Percentiles rank a stretch among this genome's conserved stretches.
Evolutionary conservation across 1,284 basidiomycete species (phyloP).

Genomic region (Ganoderma meredithae): DNA sequence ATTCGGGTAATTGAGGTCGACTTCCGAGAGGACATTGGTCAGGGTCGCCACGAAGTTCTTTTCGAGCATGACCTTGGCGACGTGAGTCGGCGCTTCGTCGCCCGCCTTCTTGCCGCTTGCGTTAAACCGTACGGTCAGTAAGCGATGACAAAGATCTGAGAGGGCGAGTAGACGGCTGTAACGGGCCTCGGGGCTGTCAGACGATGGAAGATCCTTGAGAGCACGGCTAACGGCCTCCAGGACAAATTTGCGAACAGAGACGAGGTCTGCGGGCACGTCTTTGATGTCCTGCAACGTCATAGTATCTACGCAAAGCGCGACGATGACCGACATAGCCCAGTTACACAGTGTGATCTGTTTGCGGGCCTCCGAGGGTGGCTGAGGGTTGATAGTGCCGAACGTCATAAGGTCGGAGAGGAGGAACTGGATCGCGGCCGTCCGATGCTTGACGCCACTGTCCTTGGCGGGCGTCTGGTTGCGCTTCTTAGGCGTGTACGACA

Average conservation of each 20-base stretch:
- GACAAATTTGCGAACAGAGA: constrained; percentile 89
- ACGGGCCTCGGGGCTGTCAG: constrained; percentile 76
- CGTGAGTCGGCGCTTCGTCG: constrained; percentile 88
- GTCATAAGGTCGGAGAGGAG: constrained; percentile 82
- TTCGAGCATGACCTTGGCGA: constrained; percentile 98
- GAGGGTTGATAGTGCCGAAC: constrained; percentile 73
- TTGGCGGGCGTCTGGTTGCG: constrained; percentile 67
- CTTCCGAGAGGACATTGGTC: constrained; percentile 89
- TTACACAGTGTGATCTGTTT: constrained; percentile 74
- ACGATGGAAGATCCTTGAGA: constrained; percentile 81
- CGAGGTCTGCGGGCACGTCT: constrained; percentile 79
- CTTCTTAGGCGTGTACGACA: constrained; percentile 81
- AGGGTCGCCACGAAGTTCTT: constrained; percentile 94
- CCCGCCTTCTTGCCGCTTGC: constrained; percentile 64
- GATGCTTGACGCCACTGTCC: constrained; percentile 61
- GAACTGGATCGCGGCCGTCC: constrained; percentile 76
- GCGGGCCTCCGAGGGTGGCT: constrained; percentile 60
- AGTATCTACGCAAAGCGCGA: constrained; percentile 91
- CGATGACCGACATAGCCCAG: constrained; percentile 93
- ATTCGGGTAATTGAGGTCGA: constrained; percentile 96
- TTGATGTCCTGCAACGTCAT: constrained; percentile 72
- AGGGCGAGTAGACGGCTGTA: constrained; percentile 93
- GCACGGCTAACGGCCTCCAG: constrained; percentile 89
- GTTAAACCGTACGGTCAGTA: constrained; percentile 84
- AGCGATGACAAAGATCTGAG: constrained; percentile 87